phyloP scores from a whole-genome alignment of 2,329 filamentous ascomycete species.

The Aureobasidium vineae region DNA sequence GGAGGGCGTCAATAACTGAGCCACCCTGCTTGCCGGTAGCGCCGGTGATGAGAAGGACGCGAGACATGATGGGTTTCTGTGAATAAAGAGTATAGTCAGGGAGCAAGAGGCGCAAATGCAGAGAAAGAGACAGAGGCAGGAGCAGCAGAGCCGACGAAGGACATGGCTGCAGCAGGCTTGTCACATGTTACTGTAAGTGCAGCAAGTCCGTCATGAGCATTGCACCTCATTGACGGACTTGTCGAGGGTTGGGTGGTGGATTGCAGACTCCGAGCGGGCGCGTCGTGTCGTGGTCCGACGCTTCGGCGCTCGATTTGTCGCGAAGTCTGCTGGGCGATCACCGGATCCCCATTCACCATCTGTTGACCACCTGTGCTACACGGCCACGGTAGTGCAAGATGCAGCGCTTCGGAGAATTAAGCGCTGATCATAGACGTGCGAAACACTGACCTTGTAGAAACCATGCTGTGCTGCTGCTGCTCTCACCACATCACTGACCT shows the following conservation, averaged over 20 bases:
- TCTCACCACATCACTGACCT: neutral
- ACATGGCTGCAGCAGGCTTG: constrained; percentile 16
- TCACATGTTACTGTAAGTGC: constrained; percentile 3
- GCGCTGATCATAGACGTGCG: constrained; percentile 10
- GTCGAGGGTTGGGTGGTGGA: neutral
- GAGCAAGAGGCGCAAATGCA: neutral
- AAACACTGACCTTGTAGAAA: neutral
- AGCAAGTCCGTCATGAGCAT: constrained; percentile 11
- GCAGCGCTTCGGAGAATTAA: constrained; percentile 25
- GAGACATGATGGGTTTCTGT: constrained; percentile 34
- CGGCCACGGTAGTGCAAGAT: constrained; percentile 4
- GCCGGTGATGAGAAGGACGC: constrained; percentile 47
- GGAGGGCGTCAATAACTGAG: constrained; percentile 43
- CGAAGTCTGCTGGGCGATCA: constrained; percentile 11
- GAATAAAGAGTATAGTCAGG: neutral
- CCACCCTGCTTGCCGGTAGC: constrained; percentile 50
- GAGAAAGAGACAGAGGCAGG: constrained; percentile 3
- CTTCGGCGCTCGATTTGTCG: constrained; percentile 5
- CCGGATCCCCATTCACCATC: constrained; percentile 16
- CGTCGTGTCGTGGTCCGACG: constrained; percentile 22
- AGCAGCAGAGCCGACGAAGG: neutral
- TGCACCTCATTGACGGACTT: neutral
- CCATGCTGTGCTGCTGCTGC: constrained; percentile 4
- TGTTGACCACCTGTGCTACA: neutral
- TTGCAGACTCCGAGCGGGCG: constrained; percentile 10